Evolutionary conservation across 2,329 filamentous ascomycete species (phyloP).

Genomic region (Hawksworthiomyces lignivorus): DNA sequence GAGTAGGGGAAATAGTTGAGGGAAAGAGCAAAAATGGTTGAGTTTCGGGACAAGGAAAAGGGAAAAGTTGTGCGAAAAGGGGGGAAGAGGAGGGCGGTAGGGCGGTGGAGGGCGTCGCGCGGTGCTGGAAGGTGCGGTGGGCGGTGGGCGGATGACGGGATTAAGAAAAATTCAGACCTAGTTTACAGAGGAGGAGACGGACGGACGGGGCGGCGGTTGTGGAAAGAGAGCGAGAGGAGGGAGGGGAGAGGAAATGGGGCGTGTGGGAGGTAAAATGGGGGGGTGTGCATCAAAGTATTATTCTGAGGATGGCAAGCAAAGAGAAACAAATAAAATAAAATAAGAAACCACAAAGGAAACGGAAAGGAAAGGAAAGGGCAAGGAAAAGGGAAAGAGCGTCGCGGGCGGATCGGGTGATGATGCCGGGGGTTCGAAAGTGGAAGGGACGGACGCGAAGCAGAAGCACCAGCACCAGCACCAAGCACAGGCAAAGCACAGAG

Average conservation of each 20-base stretch:
- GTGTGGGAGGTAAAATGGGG: constrained; percentile 3
- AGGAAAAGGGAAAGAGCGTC: constrained; percentile 7
- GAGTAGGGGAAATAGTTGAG: background rate
- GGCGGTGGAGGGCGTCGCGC: constrained; percentile 8
- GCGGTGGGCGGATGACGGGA: constrained; percentile 17
- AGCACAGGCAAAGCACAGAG: background rate
- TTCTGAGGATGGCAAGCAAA: no score
- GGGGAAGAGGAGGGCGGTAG: background rate
- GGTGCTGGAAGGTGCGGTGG: constrained; percentile 12
- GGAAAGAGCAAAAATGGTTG: background rate
- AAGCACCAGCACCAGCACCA: constrained; percentile 1
- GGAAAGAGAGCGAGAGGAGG: background rate
- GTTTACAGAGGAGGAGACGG: constrained; percentile 8
- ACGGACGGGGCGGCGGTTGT: constrained; percentile 13
- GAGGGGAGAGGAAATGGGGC: constrained; percentile 3
- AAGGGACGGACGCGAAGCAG: constrained; percentile 12
- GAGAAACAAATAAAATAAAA: background rate
- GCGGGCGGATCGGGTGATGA: constrained; percentile 20
- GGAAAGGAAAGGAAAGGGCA: background rate
- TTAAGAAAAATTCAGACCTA: constrained; percentile 8
- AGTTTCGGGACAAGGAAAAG: constrained; percentile 3
- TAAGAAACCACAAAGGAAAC: background rate
- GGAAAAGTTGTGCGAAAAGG: constrained; percentile 1
- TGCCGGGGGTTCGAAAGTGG: constrained; percentile 16
- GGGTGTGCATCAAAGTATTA: no score